These are phyloP conservation scores for Fusarium tuaranense DNA, from an alignment of 2,329 filamentous ascomycete genomes.

Conservation along the genomic window DNA sequence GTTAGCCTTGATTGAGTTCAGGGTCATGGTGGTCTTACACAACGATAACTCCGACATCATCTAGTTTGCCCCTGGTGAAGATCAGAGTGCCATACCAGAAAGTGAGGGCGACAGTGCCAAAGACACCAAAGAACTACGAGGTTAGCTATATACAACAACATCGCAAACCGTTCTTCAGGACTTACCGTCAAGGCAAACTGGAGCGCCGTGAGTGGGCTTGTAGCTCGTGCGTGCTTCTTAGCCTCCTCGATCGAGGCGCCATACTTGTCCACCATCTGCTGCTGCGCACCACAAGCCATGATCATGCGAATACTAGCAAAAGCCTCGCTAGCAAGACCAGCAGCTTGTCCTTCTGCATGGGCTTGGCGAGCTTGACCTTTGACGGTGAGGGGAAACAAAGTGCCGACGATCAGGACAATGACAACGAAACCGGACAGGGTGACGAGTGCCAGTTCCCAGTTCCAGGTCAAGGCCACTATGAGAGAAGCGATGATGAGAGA, in stretches of 20 bases:
- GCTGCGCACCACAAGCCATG: slow-evolving; percentile 56
- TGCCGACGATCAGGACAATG: slow-evolving; percentile 48
- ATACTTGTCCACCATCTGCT: slow-evolving; percentile 51
- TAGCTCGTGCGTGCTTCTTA: slow-evolving; percentile 43
- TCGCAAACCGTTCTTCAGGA: neutral
- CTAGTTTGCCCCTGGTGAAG: neutral
- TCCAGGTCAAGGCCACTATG: slow-evolving; percentile 63
- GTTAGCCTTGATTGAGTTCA: neutral
- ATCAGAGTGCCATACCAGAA: slow-evolving; percentile 24
- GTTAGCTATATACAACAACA: neutral
- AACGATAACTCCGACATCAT: neutral
- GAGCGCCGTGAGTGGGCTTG: slow-evolving; percentile 37
- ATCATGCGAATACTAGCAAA: slow-evolving; percentile 58
- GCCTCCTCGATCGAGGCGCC: slow-evolving; percentile 51
- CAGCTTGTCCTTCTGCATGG: slow-evolving; percentile 47
- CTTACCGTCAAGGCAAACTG: slow-evolving; percentile 40
- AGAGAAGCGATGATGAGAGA: slow-evolving; percentile 58
- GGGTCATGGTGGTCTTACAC: neutral
- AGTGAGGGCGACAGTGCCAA: slow-evolving; percentile 7
- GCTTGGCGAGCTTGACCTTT: slow-evolving; percentile 50
- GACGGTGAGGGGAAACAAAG: slow-evolving; percentile 49
- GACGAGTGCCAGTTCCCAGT: slow-evolving; percentile 64
- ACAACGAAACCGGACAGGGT: slow-evolving; percentile 59
- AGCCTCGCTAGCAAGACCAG: slow-evolving; percentile 54
- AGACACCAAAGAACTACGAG: slow-evolving; percentile 15